These are phyloP conservation scores for Ophiocordyceps camponoti-rufipedis DNA, from an alignment of 2,329 filamentous ascomycete genomes.

Conservation along the genomic window DNA sequence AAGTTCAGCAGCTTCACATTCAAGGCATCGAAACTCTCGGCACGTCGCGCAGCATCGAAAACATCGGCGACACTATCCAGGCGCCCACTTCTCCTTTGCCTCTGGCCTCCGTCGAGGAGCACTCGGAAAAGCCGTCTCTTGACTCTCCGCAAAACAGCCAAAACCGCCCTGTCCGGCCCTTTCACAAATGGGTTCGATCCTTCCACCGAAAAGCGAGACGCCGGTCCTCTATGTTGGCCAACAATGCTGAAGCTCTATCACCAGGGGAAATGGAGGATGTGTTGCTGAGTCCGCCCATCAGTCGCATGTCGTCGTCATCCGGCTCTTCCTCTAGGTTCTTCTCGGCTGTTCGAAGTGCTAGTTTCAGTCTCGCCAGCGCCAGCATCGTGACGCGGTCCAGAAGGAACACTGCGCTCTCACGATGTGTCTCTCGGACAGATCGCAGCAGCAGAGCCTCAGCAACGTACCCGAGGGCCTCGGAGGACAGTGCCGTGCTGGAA, in stretches of 20 bases:
- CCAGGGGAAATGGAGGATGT: too few relatives aligned
- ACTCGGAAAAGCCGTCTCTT: slow-evolving; percentile 2
- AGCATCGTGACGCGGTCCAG: slow-evolving; percentile 49
- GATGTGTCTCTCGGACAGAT: slow-evolving; percentile 38
- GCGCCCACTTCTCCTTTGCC: slow-evolving; percentile 8
- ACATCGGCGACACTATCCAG: slow-evolving; percentile 1
- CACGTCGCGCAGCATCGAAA: slow-evolving; percentile 19
- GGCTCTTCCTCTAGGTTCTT: slow-evolving; percentile 65
- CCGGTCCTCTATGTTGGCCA: slow-evolving; percentile 7
- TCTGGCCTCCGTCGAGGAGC: slow-evolving; percentile 5
- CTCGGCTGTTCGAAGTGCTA: slow-evolving; percentile 64
- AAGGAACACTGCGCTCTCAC: slow-evolving; percentile 29
- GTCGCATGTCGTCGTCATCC: slow-evolving; percentile 33
- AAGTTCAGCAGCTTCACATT: slow-evolving; percentile 7
- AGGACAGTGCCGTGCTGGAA: slow-evolving; percentile 46
- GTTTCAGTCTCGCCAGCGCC: slow-evolving; percentile 54
- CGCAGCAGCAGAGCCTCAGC: slow-evolving; percentile 44
- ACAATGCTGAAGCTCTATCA: not conserved
- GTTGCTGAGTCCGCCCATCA: slow-evolving; percentile 1
- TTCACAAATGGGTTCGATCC: slow-evolving; percentile 57
- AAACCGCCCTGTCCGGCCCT: slow-evolving; percentile 22
- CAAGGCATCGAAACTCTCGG: slow-evolving; percentile 16
- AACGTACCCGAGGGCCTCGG: slow-evolving; percentile 40
- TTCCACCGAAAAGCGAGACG: slow-evolving; percentile 39
- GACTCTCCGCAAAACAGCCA: slow-evolving; percentile 1